Evolutionary conservation across 1,139 yeast genomes (phyloP).

Genomic region (Meyerozyma elateridarum): DNA sequence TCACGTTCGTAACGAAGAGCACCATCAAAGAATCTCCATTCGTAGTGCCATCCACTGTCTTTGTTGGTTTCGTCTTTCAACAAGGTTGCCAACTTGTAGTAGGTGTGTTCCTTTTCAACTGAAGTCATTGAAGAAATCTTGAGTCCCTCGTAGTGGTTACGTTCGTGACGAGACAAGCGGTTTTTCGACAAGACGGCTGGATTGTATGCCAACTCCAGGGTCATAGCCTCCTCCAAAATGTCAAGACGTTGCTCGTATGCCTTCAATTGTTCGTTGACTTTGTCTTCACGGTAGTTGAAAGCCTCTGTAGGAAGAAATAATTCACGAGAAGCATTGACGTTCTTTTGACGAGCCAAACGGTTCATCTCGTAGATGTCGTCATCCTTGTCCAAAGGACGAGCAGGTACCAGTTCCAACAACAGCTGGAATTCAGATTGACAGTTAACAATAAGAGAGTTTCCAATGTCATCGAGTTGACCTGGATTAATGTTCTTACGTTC

Average conservation of each 20-base stretch:
- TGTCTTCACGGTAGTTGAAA: conserved; percentile 21
- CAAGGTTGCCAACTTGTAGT: conserved; percentile 33
- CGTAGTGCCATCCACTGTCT: conserved; percentile 39
- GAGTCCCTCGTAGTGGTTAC: conserved; percentile 23
- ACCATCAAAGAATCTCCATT: conserved; percentile 36
- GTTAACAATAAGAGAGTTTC: conserved; percentile 5
- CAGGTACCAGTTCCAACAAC: conserved; percentile 12
- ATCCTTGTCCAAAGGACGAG: conserved; percentile 17
- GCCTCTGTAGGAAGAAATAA: conserved; percentile 16
- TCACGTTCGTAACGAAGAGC: conserved; percentile 19
- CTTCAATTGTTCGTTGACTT: conserved; percentile 14
- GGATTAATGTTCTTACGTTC: conserved; percentile 17
- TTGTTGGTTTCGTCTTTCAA: conserved; percentile 19
- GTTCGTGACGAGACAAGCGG: conserved; percentile 18
- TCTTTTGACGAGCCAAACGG: conserved; percentile 14
- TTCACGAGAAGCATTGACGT: conserved; percentile 17
- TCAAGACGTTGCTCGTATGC: conserved; percentile 18
- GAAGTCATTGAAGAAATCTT: conserved; percentile 16
- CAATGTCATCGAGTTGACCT: conserved; percentile 13
- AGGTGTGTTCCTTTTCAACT: conserved; percentile 21
- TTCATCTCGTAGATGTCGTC: conserved; percentile 19
- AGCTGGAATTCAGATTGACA: conserved; percentile 11
- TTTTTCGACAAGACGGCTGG: conserved; percentile 12
- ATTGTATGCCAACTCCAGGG: conserved; percentile 23
- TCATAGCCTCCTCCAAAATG: conserved; percentile 18